A percentile compares a stretch with the other conserved stretches of the same genome.
Conservation (phyloP, 495 filamentous ascomycete genomes). For the Penicillium bialowiezense region DNA sequence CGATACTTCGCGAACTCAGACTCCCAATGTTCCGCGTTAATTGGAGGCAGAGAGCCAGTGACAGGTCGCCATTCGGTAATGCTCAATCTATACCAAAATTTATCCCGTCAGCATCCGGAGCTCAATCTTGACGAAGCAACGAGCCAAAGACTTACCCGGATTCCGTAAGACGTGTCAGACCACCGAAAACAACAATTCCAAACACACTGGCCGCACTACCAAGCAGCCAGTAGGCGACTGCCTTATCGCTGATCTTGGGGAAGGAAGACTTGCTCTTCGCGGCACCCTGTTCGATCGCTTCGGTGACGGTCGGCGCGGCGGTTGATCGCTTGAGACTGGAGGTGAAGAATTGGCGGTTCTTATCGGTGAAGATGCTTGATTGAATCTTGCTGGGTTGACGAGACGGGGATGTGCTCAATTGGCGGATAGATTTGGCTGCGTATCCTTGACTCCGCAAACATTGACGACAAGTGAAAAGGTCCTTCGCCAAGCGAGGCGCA, state of each 20-base stretch:
- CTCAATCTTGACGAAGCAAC: neutral
- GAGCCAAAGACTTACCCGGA: slow-evolving; percentile 65
- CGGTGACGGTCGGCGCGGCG: slow-evolving; percentile 21
- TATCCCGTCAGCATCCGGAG: slow-evolving; percentile 17
- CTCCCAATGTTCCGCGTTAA: slow-evolving; percentile 75
- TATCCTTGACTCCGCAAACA: slow-evolving; percentile 47
- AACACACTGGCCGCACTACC: slow-evolving; percentile 90
- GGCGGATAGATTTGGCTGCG: slow-evolving; percentile 36
- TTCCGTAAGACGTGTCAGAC: slow-evolving; percentile 89
- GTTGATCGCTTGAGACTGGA: slow-evolving; percentile 23
- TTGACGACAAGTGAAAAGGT: slow-evolving; percentile 62
- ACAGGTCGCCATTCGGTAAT: slow-evolving; percentile 99
- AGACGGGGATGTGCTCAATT: slow-evolving; percentile 25
- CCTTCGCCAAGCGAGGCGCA: slow-evolving; percentile 50
- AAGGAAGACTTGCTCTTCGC: slow-evolving; percentile 50
- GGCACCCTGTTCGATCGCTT: slow-evolving; percentile 19
- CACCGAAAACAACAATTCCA: slow-evolving; percentile 94
- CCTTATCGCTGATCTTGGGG: slow-evolving; percentile 67
- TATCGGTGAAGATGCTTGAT: slow-evolving; percentile 24
- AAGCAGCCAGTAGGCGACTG: slow-evolving; percentile 87
- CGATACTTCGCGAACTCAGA: slow-evolving; percentile 89
- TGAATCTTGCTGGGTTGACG: slow-evolving; percentile 27
- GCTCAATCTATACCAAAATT: slow-evolving; percentile 63
- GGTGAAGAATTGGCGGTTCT: slow-evolving; percentile 33
- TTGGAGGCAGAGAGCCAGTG: slow-evolving; percentile 86